Evolutionary conservation across 805 yeast species (phyloP).

Genomic region (Starmera amethionina): DNA sequence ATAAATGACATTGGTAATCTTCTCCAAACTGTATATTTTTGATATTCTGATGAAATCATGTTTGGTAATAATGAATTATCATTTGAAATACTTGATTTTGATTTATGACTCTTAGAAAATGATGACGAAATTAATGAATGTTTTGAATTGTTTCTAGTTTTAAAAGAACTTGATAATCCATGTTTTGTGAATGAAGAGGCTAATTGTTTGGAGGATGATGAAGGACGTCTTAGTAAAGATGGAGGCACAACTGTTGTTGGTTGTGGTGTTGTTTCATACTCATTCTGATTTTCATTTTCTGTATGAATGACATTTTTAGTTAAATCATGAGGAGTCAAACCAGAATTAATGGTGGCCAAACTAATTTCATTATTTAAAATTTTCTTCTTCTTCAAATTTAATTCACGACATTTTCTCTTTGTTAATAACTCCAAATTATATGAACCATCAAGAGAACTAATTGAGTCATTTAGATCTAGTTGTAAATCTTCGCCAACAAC

Average conservation of each 20-base stretch:
- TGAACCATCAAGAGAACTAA: conserved; percentile 31
- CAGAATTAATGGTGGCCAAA: conserved; percentile 18
- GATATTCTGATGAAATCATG: conserved; percentile 35
- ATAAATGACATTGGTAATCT: conserved; percentile 80
- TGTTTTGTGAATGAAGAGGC: conserved; percentile 6
- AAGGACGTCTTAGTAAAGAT: not conserved
- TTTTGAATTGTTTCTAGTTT: conserved; percentile 23
- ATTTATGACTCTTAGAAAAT: conserved; percentile 6
- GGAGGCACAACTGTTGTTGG: not conserved
- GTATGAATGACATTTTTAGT: conserved; percentile 4
- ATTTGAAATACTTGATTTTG: conserved; percentile 7
- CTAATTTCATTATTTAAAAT: conserved; percentile 12
- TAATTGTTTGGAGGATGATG: conserved; percentile 1
- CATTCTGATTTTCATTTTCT: not conserved
- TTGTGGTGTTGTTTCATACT: not conserved
- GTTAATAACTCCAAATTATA: conserved; percentile 32
- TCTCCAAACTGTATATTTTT: conserved; percentile 82
- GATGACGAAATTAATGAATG: conserved; percentile 12
- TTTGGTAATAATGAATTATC: conserved; percentile 11
- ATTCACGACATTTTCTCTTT: conserved; percentile 28
- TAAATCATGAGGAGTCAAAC: conserved; percentile 19
- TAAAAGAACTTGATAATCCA: conserved; percentile 20
- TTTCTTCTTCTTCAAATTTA: conserved; percentile 22
- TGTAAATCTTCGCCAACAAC: conserved; percentile 20
- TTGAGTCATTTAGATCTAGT: conserved; percentile 28